These are phyloP conservation scores for Teunomyces stri DNA, from an alignment of 805 yeast genomes.

Conservation along the genomic window DNA sequence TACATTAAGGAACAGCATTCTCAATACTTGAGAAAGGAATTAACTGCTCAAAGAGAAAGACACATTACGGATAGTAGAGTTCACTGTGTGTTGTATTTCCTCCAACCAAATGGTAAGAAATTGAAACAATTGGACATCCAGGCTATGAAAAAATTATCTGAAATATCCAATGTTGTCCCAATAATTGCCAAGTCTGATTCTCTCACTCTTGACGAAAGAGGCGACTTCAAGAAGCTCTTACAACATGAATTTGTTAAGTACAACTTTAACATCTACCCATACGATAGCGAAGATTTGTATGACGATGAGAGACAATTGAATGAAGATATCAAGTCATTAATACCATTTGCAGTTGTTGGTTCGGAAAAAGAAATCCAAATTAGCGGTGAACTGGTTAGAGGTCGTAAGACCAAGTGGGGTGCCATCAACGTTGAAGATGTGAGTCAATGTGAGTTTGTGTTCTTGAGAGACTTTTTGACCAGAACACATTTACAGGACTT, in stretches of 20 bases:
- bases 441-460: slow-evolving; percentile 92
- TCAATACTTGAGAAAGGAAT: slow-evolving; percentile 84
- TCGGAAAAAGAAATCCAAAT: slow-evolving; percentile 74
- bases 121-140: slow-evolving; percentile 78
- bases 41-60: slow-evolving; percentile 90
- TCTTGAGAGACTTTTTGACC: slow-evolving; percentile 88
- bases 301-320: slow-evolving; percentile 74
- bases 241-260: slow-evolving; percentile 75
- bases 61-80: slow-evolving; percentile 83
- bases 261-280: slow-evolving; percentile 80
- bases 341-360: slow-evolving; percentile 95
- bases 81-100: slow-evolving; percentile 87
- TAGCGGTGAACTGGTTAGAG: slow-evolving; percentile 79
- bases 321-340: slow-evolving; percentile 64
- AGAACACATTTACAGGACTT: slow-evolving; percentile 95
- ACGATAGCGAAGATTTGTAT: slow-evolving; percentile 64
- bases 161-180: slow-evolving; percentile 91
- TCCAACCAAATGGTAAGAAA: slow-evolving; percentile 87
- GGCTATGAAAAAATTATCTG: slow-evolving; percentile 79
- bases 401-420: slow-evolving; percentile 94
- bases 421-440: slow-evolving; percentile 90
- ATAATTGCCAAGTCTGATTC: slow-evolving; percentile 93
- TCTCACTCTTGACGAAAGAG: slow-evolving; percentile 81
- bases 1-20: slow-evolving; percentile 95
- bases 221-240: slow-evolving; percentile 68